Evolutionary conservation across 495 filamentous ascomycete genomes (phyloP), one percentile per base, ranked within the genome.

Genomic region (Ascobolus immersus): DNA sequence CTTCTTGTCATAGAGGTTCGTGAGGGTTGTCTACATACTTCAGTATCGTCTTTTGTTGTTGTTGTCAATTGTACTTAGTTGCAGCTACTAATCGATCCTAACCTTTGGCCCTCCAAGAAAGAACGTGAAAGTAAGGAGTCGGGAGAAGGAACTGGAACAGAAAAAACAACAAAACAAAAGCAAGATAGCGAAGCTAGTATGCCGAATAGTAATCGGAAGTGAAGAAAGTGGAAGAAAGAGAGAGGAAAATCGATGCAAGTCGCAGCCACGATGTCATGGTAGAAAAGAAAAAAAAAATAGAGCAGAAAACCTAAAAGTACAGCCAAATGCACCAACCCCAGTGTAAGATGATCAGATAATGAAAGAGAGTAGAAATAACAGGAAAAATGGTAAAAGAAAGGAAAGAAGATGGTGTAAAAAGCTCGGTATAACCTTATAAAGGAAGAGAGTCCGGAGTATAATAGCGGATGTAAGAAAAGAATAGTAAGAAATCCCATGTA

Each of bases 141-240:
- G 71, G 53, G 43, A 54, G 52, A 18, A 65, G 60, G 11, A 42
- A 23, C 39, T 40, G 2, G 32, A 21, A 18, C 21, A 35, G n/a
- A n/a, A n/a, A n/a, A n/a, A n/a, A n/a, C n/a, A n/a, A n/a, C n/a
- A n/a, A n/a, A 18, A 39, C 39, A 10, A 37, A 33, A 11, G 35
- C 25, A n/a, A 42, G 35, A 20, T 13, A 8, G 4, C 32, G 37
- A 18, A 40, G 36, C 19, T 26, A 15, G n/a, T 35, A n/a, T 7
- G 66, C 56, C 7, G 71, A 73, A 0, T 67, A 69, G 43, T 73
- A 73, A 43, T 69, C 74, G 15, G 62, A 48, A 0, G 67, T 52
- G 40, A 73, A 72, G 32, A 19, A 9, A 7, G 41, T 18, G 7
- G 12, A 27, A 10, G 34, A 28, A 12, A 39, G 8, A 23, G 13